phyloP scores from a whole-genome alignment of 2,329 filamentous ascomycete species.

The Aspergillus sclerotialis region DNA sequence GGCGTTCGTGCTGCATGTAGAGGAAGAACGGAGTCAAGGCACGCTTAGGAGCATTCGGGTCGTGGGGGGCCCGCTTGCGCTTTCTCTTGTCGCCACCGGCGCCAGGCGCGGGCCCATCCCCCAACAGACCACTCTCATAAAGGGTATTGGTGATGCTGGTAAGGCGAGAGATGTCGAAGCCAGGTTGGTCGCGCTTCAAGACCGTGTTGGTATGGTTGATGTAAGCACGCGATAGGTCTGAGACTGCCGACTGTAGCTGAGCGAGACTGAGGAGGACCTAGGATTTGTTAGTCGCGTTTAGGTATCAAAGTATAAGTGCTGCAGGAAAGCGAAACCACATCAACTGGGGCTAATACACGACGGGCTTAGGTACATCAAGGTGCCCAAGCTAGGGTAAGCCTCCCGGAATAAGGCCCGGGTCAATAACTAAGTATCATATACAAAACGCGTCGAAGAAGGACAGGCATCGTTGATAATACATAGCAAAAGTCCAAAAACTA shows the following conservation, averaged over 20 bases:
- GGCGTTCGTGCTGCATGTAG: conserved; percentile 82
- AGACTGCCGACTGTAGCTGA: conserved; percentile 71
- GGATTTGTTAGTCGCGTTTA: conserved; percentile 19
- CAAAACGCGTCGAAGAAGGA: too few relatives aligned
- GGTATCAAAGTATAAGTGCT: conserved; percentile 1
- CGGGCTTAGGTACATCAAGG: too few relatives aligned
- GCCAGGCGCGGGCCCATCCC: conserved; percentile 35
- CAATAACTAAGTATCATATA: too few relatives aligned
- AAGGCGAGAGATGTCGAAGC: conserved; percentile 46
- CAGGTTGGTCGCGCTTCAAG: conserved; percentile 53
- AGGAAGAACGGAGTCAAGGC: conserved; percentile 92
- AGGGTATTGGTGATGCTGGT: conserved; percentile 34
- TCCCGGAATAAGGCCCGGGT: too few relatives aligned
- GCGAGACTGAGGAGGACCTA: conserved; percentile 72
- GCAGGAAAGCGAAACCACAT: too few relatives aligned
- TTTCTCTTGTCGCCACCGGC: conserved; percentile 71
- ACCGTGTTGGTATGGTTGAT: conserved; percentile 82
- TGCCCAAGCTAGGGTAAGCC: too few relatives aligned
- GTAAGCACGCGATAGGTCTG: conserved; percentile 74
- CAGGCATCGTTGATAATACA: too few relatives aligned
- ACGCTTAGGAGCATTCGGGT: conserved; percentile 91
- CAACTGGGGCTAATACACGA: too few relatives aligned
- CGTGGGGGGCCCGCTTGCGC: conserved; percentile 77
- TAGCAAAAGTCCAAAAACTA: too few relatives aligned
- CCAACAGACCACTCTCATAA: conserved; percentile 39